Evolutionary conservation across 179 eudicot species (phyloP).

Genomic region (Corrigiola litoralis): DNA sequence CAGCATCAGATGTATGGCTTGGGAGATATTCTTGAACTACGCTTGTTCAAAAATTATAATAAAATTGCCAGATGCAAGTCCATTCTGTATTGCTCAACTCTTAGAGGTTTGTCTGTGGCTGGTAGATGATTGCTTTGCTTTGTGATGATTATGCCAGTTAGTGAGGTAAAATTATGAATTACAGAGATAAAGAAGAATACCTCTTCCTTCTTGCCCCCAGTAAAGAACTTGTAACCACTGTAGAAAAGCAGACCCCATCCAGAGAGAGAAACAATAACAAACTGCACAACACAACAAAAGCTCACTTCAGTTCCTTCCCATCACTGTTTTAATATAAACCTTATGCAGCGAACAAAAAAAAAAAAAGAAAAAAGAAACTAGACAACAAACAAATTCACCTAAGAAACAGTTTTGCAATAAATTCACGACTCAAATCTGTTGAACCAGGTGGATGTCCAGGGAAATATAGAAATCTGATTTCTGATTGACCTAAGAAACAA

Average conservation of each 20-base stretch:
- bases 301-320: not conserved
- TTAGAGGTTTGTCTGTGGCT: not conserved
- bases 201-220: constrained; percentile 68
- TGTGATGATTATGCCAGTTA: not conserved
- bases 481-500: too few species aligned
- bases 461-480: too few species aligned
- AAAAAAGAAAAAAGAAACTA: too few species aligned
- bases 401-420: constrained; percentile 20
- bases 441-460: constrained; percentile 17
- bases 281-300: constrained; percentile 40
- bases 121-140: too few species aligned
- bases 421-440: constrained; percentile 6
- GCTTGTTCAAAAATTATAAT: not conserved
- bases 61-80: not conserved
- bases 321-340: not conserved
- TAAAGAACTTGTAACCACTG: constrained; percentile 57
- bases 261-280: constrained; percentile 78
- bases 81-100: not conserved
- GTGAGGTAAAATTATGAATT: not conserved
- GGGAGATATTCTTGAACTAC: not conserved
- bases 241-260: constrained; percentile 72
- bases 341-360: too few species aligned
- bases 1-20: not conserved
- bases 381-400: too few species aligned
- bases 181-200: constrained; percentile 20